phyloP scores from a whole-genome alignment of 2,329 filamentous ascomycete genomes.

The Leptographium lundbergii region DNA sequence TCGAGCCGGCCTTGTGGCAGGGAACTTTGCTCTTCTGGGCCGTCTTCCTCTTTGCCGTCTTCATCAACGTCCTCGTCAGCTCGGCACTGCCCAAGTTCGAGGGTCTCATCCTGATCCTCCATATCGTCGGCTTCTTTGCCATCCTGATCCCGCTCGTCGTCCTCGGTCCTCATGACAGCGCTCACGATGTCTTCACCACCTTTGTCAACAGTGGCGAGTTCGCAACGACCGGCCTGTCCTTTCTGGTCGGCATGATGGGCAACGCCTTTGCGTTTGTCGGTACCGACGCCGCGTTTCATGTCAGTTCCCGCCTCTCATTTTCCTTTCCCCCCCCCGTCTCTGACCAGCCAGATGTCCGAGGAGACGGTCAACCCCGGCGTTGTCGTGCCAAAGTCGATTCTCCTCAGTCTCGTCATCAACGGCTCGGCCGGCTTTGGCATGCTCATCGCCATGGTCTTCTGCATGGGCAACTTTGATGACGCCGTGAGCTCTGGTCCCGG shows the following conservation, averaged over 20 bases:
- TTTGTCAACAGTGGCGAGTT: slow-evolving; percentile 35
- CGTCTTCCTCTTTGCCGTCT: slow-evolving; percentile 28
- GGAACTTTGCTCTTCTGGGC: slow-evolving; percentile 34
- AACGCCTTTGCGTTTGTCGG: slow-evolving; percentile 22
- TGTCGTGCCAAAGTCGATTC: slow-evolving; percentile 22
- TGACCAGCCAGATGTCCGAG: slow-evolving; percentile 20
- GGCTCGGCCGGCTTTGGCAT: slow-evolving; percentile 21
- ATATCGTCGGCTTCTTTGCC: slow-evolving; percentile 9
- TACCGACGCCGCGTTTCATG: slow-evolving; percentile 16
- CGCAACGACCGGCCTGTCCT: slow-evolving; percentile 28
- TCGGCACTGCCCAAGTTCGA: slow-evolving; percentile 34
- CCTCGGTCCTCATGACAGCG: slow-evolving; percentile 9
- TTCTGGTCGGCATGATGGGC: slow-evolving; percentile 31
- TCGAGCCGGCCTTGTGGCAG: slow-evolving; percentile 28
- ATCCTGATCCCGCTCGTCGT: slow-evolving; percentile 14
- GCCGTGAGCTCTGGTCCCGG: slow-evolving; percentile 14
- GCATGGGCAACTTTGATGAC: slow-evolving; percentile 15
- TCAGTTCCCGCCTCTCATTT: background rate
- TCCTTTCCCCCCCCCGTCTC: background rate
- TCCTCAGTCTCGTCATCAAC: slow-evolving; percentile 19
- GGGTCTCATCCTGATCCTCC: slow-evolving; percentile 25
- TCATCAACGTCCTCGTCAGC: slow-evolving; percentile 35
- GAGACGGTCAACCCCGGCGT: slow-evolving; percentile 22
- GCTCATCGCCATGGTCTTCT: slow-evolving; percentile 23
- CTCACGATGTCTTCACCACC: slow-evolving; percentile 25